Evolutionary conservation across 2,329 filamentous ascomycete genomes (phyloP).

Genomic region (Amylocarpus encephaloides): DNA sequence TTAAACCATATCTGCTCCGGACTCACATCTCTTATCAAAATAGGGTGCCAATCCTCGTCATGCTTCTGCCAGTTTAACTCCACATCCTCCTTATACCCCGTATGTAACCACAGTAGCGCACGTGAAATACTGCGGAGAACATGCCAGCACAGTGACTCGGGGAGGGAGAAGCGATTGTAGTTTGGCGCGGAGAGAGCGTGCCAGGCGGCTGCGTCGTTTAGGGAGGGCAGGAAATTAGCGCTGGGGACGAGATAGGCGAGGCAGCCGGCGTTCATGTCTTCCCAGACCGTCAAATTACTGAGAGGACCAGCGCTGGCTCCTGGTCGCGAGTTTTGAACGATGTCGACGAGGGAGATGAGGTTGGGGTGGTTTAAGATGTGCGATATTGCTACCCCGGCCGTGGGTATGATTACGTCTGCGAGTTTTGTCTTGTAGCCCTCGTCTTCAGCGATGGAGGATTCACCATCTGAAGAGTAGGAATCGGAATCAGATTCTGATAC

Average conservation of each 20-base stretch:
- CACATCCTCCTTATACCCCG: conserved; percentile 32
- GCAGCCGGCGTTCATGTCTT: conserved; percentile 47
- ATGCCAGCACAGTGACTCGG: conserved; percentile 51
- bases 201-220: conserved; percentile 20
- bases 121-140: conserved; percentile 42
- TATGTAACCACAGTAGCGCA: conserved; percentile 50
- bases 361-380: conserved; percentile 29
- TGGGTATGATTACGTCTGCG: conserved; percentile 20
- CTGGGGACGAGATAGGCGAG: conserved; percentile 38
- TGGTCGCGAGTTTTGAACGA: conserved; percentile 16
- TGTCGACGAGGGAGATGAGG: conserved; percentile 27
- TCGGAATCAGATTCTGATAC: too few species aligned
- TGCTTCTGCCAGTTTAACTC: conserved; percentile 20
- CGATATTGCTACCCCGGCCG: conserved; percentile 18
- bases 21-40: conserved; percentile 43
- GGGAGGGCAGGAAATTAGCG: conserved; percentile 9
- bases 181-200: conserved; percentile 19
- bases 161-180: conserved; percentile 32
- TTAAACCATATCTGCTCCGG: conserved; percentile 46
- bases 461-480: too few species aligned
- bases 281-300: conserved; percentile 40
- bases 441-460: too few species aligned
- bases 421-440: conserved; percentile 17
- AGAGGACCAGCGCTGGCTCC: conserved; percentile 10
- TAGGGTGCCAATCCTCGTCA: conserved; percentile 43